Evolutionary conservation across 257 asterid genomes (phyloP), one percentile per base, ranked within the genome.

Genomic region (Apocynum venetum): DNA sequence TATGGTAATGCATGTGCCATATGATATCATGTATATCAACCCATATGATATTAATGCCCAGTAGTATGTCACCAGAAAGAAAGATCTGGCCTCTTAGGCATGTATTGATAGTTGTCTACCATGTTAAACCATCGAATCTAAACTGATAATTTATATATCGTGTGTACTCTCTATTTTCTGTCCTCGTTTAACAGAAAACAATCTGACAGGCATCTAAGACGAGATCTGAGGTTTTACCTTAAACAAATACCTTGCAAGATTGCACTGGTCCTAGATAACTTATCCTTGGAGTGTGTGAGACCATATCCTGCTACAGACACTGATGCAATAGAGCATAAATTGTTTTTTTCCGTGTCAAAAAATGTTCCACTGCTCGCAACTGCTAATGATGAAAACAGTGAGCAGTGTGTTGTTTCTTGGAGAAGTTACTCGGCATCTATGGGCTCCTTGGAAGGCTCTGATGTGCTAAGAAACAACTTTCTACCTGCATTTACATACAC

Each of bases 161-260:
- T 7, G 10, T 43, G 47, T 15, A 6, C 49, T 60, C 31, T 14
- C 51, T 15, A 6, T 68, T 13, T 41, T 43, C 38, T 43, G 15
- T 43, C 38, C 48, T 20, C 6, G 20, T 43, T 43, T 68, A 43
- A 68, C 55, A 35, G 6, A 59, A 59, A n/a, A 79, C 60, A 25
- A 52, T 35, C 25, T 48, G 73, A 48, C 93, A 91, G 97, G 96
- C 88, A 83, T 83, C 86, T 93, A 56, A 77, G 92, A 71, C 87
- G 80, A 87, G 97, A 93, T 83, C 65, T 78, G 76, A 84, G 83
- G 82, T 85, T 76, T 85, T 91, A 85, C 89, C 89, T 88, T 68
- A 87, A 88, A 83, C 86, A 89, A 79, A 81, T 93, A 65, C 85
- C 91, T 46, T 84, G 97, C 89, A 93, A 92, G 87, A 86, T 83